A percentile compares a stretch with the other conserved stretches of the same genome.
These are phyloP conservation scores for Kalmanozyma brasiliensis DNA, from an alignment of 1,284 basidiomycete genomes.

Conservation along the genomic window DNA sequence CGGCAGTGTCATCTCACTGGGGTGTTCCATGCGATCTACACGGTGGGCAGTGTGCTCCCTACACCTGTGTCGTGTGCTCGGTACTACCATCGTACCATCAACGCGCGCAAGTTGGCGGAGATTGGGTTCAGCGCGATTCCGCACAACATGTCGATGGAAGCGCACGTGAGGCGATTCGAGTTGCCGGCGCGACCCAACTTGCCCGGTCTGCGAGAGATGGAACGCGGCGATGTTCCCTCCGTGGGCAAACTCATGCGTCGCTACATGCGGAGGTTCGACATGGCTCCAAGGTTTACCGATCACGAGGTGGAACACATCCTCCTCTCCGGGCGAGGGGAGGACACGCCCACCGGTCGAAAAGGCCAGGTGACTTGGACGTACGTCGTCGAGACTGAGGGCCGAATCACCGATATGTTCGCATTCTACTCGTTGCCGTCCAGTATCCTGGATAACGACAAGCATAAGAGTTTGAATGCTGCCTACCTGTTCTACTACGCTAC, in stretches of 20 bases:
- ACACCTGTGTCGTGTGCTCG: slow-evolving; percentile 67
- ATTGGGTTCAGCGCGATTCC: slow-evolving; percentile 81
- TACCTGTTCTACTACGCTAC: slow-evolving; percentile 90
- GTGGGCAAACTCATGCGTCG: slow-evolving; percentile 80
- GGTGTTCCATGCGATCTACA: slow-evolving; percentile 97
- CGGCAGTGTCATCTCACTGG: slow-evolving; percentile 88
- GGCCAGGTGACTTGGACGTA: slow-evolving; percentile 94
- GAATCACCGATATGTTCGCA: slow-evolving; percentile 94
- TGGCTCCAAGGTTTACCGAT: slow-evolving; percentile 80
- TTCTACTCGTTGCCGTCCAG: slow-evolving; percentile 97
- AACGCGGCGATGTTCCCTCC: slow-evolving; percentile 78
- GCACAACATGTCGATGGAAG: slow-evolving; percentile 55
- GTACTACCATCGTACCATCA: slow-evolving; percentile 95
- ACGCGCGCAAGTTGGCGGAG: slow-evolving; percentile 90
- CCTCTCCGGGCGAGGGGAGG: slow-evolving; percentile 80
- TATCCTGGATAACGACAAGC: slow-evolving; percentile 75
- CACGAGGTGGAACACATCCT: slow-evolving; percentile 90
- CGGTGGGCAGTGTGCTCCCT: slow-evolving; percentile 71
- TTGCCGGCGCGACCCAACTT: slow-evolving; percentile 40
- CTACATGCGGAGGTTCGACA: slow-evolving; percentile 87
- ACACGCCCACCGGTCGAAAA: slow-evolving; percentile 68
- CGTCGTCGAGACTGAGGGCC: slow-evolving; percentile 87
- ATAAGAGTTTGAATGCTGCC: slow-evolving; percentile 79
- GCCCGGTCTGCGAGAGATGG: slow-evolving; percentile 83
- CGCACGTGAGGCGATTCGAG: slow-evolving; percentile 50